Percentiles rank a stretch among this genome's conserved stretches.
phyloP scores from a whole-genome alignment of 768 basidiomycete species.

The Tulasnella sp. region DNA sequence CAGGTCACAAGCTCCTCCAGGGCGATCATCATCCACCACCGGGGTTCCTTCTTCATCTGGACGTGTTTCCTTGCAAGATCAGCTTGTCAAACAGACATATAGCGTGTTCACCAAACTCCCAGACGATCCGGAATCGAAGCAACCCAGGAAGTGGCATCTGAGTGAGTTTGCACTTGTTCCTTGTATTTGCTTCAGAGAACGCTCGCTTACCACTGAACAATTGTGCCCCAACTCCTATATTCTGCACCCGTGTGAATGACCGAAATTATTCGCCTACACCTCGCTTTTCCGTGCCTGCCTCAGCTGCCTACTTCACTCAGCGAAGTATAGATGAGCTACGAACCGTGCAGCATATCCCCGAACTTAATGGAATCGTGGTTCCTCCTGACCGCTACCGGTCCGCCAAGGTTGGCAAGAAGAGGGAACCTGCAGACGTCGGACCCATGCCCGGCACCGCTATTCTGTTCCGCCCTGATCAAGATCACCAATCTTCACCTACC shows the following conservation, averaged over 20 bases:
- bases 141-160: constrained; percentile 14
- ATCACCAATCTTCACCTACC: too few species aligned
- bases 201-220: too few species aligned
- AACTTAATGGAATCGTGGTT: constrained; percentile 49
- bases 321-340: constrained; percentile 55
- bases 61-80: constrained; percentile 1
- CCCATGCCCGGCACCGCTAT: too few species aligned
- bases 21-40: neutral
- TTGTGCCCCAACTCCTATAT: too few species aligned
- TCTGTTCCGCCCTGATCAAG: too few species aligned
- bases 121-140: neutral
- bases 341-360: constrained; percentile 57
- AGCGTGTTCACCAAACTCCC: constrained; percentile 12
- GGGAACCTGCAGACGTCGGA: neutral
- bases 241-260: too few species aligned
- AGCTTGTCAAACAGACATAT: constrained; percentile 15
- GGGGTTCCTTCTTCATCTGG: neutral
- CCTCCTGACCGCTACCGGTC: constrained; percentile 71
- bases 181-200: neutral
- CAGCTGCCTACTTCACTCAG: constrained; percentile 79
- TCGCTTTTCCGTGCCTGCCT: constrained; percentile 2
- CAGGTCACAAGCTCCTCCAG: constrained; percentile 5
- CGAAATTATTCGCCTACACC: too few species aligned
- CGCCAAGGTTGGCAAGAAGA: constrained; percentile 26
- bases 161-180: constrained; percentile 6